Base-by-base conservation (phyloP, 371 early-diverging fungal species). In the Circinella umbellata region DNA sequence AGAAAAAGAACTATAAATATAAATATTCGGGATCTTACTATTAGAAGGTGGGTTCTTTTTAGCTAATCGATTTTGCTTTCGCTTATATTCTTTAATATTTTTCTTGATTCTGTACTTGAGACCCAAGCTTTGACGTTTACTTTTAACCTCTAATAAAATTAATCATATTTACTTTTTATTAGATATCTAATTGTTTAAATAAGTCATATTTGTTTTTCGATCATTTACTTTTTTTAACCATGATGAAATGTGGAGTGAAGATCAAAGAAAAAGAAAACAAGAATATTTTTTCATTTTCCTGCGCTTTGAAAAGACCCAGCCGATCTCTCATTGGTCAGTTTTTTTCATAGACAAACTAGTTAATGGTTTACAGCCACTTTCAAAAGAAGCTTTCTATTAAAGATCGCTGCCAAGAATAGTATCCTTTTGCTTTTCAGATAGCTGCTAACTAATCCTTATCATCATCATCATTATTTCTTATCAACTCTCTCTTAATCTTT, bases 71-170 rank as follows among this genome's bases (percentile, higher is more conserved):
- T 88, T 80, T 69, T 81, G 81, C 74, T 96, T 95, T 66, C 94
- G 79, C 68, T 91, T 86, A 77, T 91, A 90, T 69, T 96, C 94
- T 60, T 79, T 79, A 55, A 93, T 91, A 76, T 87, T 88, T 71
- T 87, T 88, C 69, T 85, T 77, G 73, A 93, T 94, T 82, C 92
- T 93, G 85, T 94, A 92, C 73, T 86, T 82, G 76, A 86, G 87
- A 63, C 86, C 77, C 38, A 89, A 86, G 63, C 89, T 75, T 54
- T 86, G 73, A 70, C 96, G 89, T 84, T 95, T 95, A 74, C 91
- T 90, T 66, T 73, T 63, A 17, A 53, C 59, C 66, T 82, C 77
- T 81, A 60, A 55, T 36, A 8, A 0, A 51, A 63, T 39, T 37
- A 64, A 14, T 8, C 51, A 37, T 39, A 14, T 63, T 7, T 4